Conservation (phyloP, 2,329 filamentous ascomycete species). For the Endocalyx cinctus region DNA sequence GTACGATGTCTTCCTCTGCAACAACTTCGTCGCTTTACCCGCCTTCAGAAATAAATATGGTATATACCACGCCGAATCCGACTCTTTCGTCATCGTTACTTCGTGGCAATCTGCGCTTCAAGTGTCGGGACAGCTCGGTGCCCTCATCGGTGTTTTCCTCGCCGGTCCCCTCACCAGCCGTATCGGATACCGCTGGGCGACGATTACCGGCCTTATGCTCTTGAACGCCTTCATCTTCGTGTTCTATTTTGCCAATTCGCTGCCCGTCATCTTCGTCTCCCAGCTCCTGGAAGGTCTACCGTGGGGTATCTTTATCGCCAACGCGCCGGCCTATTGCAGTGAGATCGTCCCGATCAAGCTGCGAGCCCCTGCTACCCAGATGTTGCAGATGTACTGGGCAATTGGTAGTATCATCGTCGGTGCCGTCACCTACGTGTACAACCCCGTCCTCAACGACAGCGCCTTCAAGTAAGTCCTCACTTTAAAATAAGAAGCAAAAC, state of each 20-base stretch:
- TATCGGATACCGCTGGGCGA: constrained; percentile 57
- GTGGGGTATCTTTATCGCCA: constrained; percentile 64
- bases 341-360: constrained; percentile 58
- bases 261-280: constrained; percentile 42
- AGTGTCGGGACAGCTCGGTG: constrained; percentile 51
- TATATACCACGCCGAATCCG: constrained; percentile 24
- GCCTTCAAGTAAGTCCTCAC: constrained; percentile 34
- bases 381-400: constrained; percentile 64
- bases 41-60: constrained; percentile 44
- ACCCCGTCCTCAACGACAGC: constrained; percentile 19
- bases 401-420: constrained; percentile 58
- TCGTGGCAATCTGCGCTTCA: constrained; percentile 57
- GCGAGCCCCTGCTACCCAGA: constrained; percentile 54
- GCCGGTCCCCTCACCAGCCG: constrained; percentile 56
- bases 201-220: constrained; percentile 48
- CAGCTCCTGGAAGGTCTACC: constrained; percentile 59
- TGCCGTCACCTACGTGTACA: constrained; percentile 51
- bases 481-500: constrained; percentile 31
- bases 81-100: constrained; percentile 38
- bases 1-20: constrained; percentile 58
- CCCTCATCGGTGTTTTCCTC: constrained; percentile 54
- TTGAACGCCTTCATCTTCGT: constrained; percentile 56
- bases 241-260: constrained; percentile 41
- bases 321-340: constrained; percentile 54
- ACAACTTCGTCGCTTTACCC: constrained; percentile 51